These are phyloP conservation scores for Penicillium brevicompactum DNA, from an alignment of 2,329 filamentous ascomycete genomes.

Conservation along the genomic window DNA sequence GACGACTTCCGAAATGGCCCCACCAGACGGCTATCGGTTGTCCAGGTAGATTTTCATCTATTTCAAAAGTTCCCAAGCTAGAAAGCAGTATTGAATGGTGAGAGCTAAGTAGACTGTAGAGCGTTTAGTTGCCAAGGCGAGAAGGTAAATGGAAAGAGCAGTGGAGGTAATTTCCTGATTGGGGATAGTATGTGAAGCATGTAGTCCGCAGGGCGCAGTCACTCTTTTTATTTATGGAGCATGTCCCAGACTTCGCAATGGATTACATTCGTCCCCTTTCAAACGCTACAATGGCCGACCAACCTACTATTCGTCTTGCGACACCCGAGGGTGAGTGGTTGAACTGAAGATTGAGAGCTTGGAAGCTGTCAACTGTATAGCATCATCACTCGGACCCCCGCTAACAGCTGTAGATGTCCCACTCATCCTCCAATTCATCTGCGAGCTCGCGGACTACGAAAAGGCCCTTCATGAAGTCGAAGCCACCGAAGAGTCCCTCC, in stretches of 20 bases:
- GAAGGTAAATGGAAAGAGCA: not conserved
- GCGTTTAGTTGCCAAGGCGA: too few species aligned
- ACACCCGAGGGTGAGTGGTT: slow-evolving; percentile 41
- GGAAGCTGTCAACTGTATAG: not conserved
- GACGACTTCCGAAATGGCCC: not conserved
- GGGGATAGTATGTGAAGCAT: not conserved
- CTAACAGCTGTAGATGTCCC: slow-evolving; percentile 65
- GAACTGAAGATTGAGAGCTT: not conserved
- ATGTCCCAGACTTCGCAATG: not conserved
- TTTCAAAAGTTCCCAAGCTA: too few species aligned
- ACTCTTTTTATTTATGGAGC: not conserved
- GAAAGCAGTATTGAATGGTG: too few species aligned
- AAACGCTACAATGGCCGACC: slow-evolving; percentile 31
- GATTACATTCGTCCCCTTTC: slow-evolving; percentile 10
- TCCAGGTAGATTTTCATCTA: not conserved
- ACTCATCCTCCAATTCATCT: slow-evolving; percentile 78
- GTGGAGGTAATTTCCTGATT: not conserved
- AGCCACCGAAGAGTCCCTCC: slow-evolving; percentile 74
- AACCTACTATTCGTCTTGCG: slow-evolving; percentile 44
- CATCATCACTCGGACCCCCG: not conserved
- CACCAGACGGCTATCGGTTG: not conserved
- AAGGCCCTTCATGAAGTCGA: slow-evolving; percentile 72
- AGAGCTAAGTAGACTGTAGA: too few species aligned
- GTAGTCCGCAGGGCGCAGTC: not conserved
- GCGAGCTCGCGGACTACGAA: slow-evolving; percentile 86